A percentile compares a stretch with the other conserved stretches of the same genome.
These are phyloP conservation scores for Metschnikowia drakensbergensis DNA, from an alignment of 805 yeast genomes.

Conservation along the genomic window DNA sequence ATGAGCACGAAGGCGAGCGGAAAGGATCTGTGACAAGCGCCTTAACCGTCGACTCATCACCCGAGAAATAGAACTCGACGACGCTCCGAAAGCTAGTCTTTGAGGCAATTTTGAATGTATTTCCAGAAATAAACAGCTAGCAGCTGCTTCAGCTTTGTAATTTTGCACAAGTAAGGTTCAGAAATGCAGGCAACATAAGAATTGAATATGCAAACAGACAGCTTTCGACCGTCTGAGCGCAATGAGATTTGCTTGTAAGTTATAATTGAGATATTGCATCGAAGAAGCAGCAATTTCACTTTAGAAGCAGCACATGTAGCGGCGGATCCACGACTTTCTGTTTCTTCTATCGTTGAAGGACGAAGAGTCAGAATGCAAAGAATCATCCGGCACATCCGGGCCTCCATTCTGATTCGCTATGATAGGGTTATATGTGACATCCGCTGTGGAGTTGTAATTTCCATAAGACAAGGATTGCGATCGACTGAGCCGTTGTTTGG, in stretches of 20 bases:
- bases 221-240: neutral
- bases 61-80: neutral
- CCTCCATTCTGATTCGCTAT: constrained; percentile 27
- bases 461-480: constrained; percentile 17
- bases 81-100: neutral
- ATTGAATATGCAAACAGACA: neutral
- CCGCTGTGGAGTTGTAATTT: constrained; percentile 16
- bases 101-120: neutral
- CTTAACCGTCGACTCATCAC: neutral
- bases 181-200: neutral
- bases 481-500: constrained; percentile 15
- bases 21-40: constrained; percentile 2
- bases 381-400: constrained; percentile 33
- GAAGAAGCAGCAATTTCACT: neutral
- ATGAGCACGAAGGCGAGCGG: constrained; percentile 1
- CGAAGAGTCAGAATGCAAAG: constrained; percentile 37
- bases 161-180: neutral
- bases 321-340: constrained; percentile 16
- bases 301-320: constrained; percentile 16
- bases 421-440: constrained; percentile 5
- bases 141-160: neutral
- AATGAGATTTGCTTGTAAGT: neutral
- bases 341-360: constrained; percentile 23
- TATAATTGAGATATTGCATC: neutral
- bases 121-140: neutral